Percentiles rank a stretch among this genome's conserved stretches.
These are phyloP conservation scores for Coemansia sp. DNA, from an alignment of 192 early-diverging fungal genomes.

Conservation along the genomic window DNA sequence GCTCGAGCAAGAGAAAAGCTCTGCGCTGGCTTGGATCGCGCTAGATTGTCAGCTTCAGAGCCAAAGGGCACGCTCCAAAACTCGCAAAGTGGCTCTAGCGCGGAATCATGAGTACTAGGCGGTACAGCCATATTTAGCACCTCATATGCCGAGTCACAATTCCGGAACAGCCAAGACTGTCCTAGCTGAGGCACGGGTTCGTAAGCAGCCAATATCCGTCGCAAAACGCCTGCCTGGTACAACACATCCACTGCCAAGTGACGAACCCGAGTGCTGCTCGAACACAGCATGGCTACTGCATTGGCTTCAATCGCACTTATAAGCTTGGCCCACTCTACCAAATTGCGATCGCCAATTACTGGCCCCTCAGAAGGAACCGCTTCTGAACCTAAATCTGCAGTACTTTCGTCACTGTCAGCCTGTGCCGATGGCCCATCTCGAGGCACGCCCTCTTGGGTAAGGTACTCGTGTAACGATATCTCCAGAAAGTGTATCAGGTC, in stretches of 20 bases:
- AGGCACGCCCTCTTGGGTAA: slow-evolving; percentile 2
- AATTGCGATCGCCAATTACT: slow-evolving; percentile 16
- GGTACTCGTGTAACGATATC: slow-evolving; percentile 22
- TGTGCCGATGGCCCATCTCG: neutral
- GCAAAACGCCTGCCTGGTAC: slow-evolving; percentile 34
- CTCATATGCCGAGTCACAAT: slow-evolving; percentile 34
- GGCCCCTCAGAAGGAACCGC: neutral
- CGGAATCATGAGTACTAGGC: neutral
- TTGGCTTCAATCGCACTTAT: slow-evolving; percentile 43
- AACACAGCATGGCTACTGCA: slow-evolving; percentile 40
- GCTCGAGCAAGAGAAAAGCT: slow-evolving; percentile 29
- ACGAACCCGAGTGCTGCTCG: slow-evolving; percentile 35
- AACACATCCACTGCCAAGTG: slow-evolving; percentile 37
- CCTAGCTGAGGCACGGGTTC: slow-evolving; percentile 24
- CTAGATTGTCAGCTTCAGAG: neutral
- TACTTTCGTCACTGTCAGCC: neutral
- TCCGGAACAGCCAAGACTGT: slow-evolving; percentile 26
- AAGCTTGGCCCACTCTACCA: slow-evolving; percentile 36
- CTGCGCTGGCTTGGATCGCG: neutral
- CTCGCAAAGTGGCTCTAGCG: slow-evolving; percentile 19
- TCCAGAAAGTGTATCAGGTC: slow-evolving; percentile 61
- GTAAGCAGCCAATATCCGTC: slow-evolving; percentile 25
- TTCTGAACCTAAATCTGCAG: neutral
- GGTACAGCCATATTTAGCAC: slow-evolving; percentile 39
- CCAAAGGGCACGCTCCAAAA: slow-evolving; percentile 44